Conservation (phyloP, 1,284 basidiomycete species). For the Puccinia coronata region DNA sequence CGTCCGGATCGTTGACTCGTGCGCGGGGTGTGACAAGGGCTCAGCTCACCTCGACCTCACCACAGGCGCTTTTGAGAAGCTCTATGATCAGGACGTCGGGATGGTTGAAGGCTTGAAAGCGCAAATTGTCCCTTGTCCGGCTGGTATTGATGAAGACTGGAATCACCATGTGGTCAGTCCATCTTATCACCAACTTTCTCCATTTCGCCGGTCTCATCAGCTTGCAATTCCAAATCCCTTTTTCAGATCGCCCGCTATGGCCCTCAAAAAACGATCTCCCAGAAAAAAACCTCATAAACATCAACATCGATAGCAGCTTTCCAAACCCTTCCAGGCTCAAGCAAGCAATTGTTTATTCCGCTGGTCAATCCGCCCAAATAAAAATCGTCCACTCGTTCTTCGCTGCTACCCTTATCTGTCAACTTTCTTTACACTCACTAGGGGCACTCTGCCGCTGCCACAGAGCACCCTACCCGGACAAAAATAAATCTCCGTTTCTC, state of each 20-base stretch:
- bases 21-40: not conserved
- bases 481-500: too few relatives aligned
- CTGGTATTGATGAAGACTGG: not conserved
- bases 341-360: too few relatives aligned
- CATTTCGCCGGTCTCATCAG: not conserved
- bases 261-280: not conserved
- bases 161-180: not conserved
- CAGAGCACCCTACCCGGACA: too few relatives aligned
- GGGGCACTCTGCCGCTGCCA: not conserved
- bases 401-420: not conserved
- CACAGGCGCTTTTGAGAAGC: constrained; percentile 21
- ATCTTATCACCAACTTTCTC: not conserved
- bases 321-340: not conserved
- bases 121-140: constrained; percentile 15
- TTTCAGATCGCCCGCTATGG: constrained; percentile 2
- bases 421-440: not conserved
- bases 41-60: constrained; percentile 37
- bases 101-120: constrained; percentile 30
- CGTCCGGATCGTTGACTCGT: constrained; percentile 31
- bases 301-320: not conserved
- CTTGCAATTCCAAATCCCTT: not conserved
- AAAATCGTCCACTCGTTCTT: not conserved
- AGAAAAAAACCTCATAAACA: not conserved
- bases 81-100: constrained; percentile 37
- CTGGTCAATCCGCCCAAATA: too few relatives aligned